Conservation (phyloP, 1,284 basidiomycete genomes). For the Naganishia cerealis region DNA sequence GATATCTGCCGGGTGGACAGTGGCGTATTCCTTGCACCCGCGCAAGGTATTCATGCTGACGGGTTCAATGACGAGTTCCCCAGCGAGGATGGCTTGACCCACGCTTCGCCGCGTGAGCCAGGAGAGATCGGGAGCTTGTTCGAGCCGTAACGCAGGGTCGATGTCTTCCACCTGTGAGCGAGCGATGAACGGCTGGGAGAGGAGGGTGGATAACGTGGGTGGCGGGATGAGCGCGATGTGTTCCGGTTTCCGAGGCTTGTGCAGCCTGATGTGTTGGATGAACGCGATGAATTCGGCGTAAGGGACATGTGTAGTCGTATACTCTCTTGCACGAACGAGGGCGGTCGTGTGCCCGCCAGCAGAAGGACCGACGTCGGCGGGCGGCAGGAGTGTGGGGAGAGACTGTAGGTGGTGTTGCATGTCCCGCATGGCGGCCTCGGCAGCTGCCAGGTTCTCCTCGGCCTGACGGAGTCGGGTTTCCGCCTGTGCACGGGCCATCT, state of each 20-base stretch:
- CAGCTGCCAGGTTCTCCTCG: constrained; percentile 74
- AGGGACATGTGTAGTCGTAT: constrained; percentile 70
- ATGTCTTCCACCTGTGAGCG: constrained; percentile 84
- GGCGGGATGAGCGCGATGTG: constrained; percentile 41
- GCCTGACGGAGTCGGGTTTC: constrained; percentile 79
- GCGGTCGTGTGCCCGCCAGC: not conserved
- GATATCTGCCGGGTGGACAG: constrained; percentile 41
- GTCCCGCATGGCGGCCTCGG: constrained; percentile 78
- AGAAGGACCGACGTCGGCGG: constrained; percentile 20
- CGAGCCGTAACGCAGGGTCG: constrained; percentile 87
- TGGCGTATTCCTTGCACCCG: constrained; percentile 36
- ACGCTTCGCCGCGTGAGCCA: constrained; percentile 90
- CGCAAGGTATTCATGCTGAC: constrained; percentile 54
- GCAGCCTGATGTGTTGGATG: constrained; percentile 72
- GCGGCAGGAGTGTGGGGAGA: constrained; percentile 48
- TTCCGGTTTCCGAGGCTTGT: constrained; percentile 60
- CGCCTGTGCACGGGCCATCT: constrained; percentile 70
- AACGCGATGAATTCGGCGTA: constrained; percentile 85
- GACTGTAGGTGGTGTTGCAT: constrained; percentile 83
- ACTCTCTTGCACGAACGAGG: constrained; percentile 42
- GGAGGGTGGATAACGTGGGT: constrained; percentile 66
- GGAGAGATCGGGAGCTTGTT: constrained; percentile 88
- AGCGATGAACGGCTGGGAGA: constrained; percentile 79
- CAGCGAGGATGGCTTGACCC: constrained; percentile 77
- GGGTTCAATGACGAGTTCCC: constrained; percentile 87